Conservation (phyloP, 2,329 filamentous ascomycete genomes). For the Aureobasidium subglaciale region DNA sequence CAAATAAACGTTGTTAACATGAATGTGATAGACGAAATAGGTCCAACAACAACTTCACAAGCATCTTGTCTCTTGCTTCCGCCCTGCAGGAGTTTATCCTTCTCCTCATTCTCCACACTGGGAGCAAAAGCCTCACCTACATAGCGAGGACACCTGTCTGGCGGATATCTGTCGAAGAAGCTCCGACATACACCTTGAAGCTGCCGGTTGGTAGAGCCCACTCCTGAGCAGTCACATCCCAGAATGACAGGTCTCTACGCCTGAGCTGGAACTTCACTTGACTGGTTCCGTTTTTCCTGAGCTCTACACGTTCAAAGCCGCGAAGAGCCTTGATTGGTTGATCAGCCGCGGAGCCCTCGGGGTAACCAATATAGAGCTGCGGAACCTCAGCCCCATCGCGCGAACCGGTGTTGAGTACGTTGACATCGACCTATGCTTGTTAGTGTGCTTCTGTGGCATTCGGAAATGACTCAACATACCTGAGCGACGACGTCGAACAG, state of each 20-base stretch:
- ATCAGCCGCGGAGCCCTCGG: constrained; percentile 29
- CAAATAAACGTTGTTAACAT: no score
- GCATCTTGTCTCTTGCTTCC: neutral
- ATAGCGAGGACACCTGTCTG: neutral
- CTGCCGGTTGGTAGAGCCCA: constrained; percentile 33
- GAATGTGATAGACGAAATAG: no score
- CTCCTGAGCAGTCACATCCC: constrained; percentile 33
- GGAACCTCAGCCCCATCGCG: constrained; percentile 43
- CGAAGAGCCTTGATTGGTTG: constrained; percentile 40
- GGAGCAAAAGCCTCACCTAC: neutral
- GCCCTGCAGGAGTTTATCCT: neutral
- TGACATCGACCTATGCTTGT: constrained; percentile 37
- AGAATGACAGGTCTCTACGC: constrained; percentile 36
- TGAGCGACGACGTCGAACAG: constrained; percentile 44
- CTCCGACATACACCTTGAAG: constrained; percentile 1
- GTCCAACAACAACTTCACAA: neutral
- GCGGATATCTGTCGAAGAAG: neutral
- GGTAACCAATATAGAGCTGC: constrained; percentile 49
- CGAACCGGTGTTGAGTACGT: constrained; percentile 46
- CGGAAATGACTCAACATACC: neutral
- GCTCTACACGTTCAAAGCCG: constrained; percentile 35
- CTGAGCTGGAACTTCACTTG: constrained; percentile 33
- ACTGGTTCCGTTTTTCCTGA: constrained; percentile 23
- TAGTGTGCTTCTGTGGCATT: neutral
- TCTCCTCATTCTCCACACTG: neutral